Conservation (phyloP, 352 stramenopile species). For the Elongisporangium undulatum region DNA sequence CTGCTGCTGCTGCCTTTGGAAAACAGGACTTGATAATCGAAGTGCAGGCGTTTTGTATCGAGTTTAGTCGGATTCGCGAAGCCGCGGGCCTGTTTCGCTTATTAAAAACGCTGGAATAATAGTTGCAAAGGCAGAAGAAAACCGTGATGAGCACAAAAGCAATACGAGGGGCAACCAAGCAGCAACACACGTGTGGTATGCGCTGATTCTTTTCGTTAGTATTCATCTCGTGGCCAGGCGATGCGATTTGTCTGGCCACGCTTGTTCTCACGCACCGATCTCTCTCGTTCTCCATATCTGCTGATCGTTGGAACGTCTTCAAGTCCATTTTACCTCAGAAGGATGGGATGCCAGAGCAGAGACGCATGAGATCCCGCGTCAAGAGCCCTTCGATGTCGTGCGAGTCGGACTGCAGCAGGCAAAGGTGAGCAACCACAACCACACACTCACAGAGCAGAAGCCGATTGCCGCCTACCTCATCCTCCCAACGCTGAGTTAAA, state of each 20-base stretch:
- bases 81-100: constrained; percentile 96
- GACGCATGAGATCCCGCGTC: constrained; percentile 78
- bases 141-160: constrained; percentile 9
- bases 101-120: constrained; percentile 94
- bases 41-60: constrained; percentile 98
- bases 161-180: constrained; percentile 13
- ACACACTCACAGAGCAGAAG: constrained; percentile 1
- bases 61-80: constrained; percentile 98
- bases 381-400: constrained; percentile 80
- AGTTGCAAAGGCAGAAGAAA: constrained; percentile 21
- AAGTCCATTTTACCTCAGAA: constrained; percentile 30
- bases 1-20: constrained; percentile 11
- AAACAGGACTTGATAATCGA: constrained; percentile 96
- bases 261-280: constrained; percentile 2
- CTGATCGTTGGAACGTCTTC: not conserved
- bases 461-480: constrained; percentile 36
- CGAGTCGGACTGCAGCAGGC: constrained; percentile 36
- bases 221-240: not conserved
- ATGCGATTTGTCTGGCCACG: constrained; percentile 9
- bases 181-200: constrained; percentile 1
- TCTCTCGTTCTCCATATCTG: constrained; percentile 6
- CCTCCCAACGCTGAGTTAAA: constrained; percentile 67
- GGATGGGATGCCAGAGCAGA: constrained; percentile 59
- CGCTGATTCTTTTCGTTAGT: constrained; percentile 4
- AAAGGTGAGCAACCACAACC: not conserved